phyloP scores from a whole-genome alignment of 1,284 basidiomycete genomes.

The Meira miltonrushii region DNA sequence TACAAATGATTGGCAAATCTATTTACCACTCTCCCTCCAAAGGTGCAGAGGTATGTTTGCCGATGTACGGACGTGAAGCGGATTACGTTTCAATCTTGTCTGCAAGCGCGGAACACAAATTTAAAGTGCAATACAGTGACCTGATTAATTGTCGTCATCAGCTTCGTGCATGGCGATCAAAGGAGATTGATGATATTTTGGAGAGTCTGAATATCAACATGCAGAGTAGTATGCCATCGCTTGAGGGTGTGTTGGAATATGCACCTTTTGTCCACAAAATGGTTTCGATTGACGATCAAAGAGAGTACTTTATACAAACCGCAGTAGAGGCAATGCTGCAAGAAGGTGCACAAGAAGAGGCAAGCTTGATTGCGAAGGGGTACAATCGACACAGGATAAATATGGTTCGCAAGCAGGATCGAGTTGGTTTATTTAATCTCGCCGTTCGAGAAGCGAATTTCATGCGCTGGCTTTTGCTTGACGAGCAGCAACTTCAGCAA shows the following conservation, averaged over 20 bases:
- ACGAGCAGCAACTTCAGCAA: background rate
- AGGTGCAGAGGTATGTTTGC: no score
- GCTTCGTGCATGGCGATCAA: no score
- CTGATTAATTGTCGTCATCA: no score
- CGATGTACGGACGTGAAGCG: no score
- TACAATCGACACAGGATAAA: no score
- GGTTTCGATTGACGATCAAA: conserved; percentile 64
- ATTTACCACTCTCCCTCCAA: no score
- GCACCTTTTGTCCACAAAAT: conserved; percentile 67
- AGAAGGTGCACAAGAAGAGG: conserved; percentile 24
- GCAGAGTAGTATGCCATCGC: conserved; percentile 51
- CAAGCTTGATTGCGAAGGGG: background rate
- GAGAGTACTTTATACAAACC: conserved; percentile 16
- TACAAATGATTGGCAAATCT: no score
- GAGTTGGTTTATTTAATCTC: background rate
- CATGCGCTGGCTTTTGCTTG: background rate
- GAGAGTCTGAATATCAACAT: background rate
- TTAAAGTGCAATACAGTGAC: no score
- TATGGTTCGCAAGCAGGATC: no score
- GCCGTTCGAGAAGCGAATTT: background rate
- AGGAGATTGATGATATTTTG: background rate
- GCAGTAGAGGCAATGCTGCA: conserved; percentile 12
- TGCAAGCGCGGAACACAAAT: no score
- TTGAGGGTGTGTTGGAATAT: conserved; percentile 64
- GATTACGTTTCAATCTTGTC: no score